Percentiles rank a stretch among this genome's conserved stretches.
These are phyloP conservation scores for Penicillium turbatum DNA, from an alignment of 495 filamentous ascomycete genomes.

Conservation along the genomic window DNA sequence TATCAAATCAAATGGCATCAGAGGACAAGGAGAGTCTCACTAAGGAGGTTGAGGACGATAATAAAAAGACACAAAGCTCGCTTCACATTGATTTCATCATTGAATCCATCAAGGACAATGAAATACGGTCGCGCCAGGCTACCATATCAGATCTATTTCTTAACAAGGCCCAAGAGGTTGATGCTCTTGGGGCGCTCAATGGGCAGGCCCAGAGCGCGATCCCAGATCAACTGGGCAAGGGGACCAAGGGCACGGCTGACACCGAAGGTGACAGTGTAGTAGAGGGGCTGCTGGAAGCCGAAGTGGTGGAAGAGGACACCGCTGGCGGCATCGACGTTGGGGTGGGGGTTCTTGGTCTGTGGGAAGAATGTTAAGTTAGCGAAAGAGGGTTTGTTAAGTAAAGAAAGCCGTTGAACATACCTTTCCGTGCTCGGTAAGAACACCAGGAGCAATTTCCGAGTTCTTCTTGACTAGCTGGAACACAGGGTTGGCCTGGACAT, in stretches of 20 bases:
- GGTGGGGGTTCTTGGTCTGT: conserved; percentile 94
- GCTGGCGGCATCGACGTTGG: conserved; percentile 88
- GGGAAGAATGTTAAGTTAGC: background rate
- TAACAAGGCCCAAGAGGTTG: conserved; percentile 77
- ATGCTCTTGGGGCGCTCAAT: conserved; percentile 98
- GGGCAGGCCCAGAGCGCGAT: conserved; percentile 87
- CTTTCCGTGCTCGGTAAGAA: conserved; percentile 91
- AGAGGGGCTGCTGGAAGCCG: conserved; percentile 91
- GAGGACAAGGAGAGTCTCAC: background rate
- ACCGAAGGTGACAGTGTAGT: conserved; percentile 97
- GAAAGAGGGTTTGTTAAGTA: background rate
- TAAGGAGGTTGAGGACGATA: background rate
- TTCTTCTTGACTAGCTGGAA: conserved; percentile 93
- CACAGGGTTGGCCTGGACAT: conserved; percentile 81
- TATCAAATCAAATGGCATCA: no score
- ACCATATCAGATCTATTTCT: conserved; percentile 34
- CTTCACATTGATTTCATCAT: conserved; percentile 9
- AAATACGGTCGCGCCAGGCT: background rate
- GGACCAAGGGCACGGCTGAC: conserved; percentile 89
- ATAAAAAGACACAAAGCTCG: conserved; percentile 4
- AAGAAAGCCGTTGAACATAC: conserved; percentile 27
- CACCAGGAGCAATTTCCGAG: conserved; percentile 72
- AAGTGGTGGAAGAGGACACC: conserved; percentile 97
- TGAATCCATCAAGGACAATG: background rate
- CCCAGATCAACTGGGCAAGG: conserved; percentile 93